Base-by-base conservation (phyloP, 176 grass and related monocot species). In the Carex kokanica region DNA sequence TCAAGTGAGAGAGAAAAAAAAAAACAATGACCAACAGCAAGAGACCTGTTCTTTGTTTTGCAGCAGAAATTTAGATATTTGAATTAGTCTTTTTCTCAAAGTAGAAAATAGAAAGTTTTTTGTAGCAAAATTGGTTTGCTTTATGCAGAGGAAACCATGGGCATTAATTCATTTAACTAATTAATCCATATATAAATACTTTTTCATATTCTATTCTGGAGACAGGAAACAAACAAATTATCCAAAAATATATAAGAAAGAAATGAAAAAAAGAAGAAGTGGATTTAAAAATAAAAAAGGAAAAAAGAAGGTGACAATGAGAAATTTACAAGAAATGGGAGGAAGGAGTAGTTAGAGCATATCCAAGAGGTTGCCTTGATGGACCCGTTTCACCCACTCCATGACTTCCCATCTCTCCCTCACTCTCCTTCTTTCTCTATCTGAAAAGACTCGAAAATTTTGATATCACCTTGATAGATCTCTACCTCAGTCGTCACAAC, bases 261-360 rank as follows among this genome's bases (percentile, higher is more conserved):
- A 78, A 32, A 56, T 29, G 51, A 18, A 56, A 77, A 32, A 1
- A 77, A 32, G 0, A 55, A 78, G 17, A 52, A 27, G 54, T 12
- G 13, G 34, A 16, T 31, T 6, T 8, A 32, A 18, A 56, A 54
- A 12, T 31, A 14, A 13, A 53, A 52, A 53, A 8, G 23, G 16
- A 29, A 83, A 70, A 17, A 64, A 15, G 45, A 79, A 29, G 40
- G 79, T 34, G 38, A 31, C 38, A 78, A 49, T 5, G 62, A 62
- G 86, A 80, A 79, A 21, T 52, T 2, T 85, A 89, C 87, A 89
- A 85, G 78, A 85, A 89, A 82, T 82, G 64, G 14, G 67, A 81
- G 38, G 59, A 60, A 47, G 87, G 47, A 84, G 85, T 60, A 64
- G 83, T 77, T 45, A 63, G 49, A 80, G 82, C 82, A 85, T 80